These are phyloP conservation scores for Nicotiana attenuata DNA, from an alignment of 257 asterid species.

Conservation along the genomic window DNA sequence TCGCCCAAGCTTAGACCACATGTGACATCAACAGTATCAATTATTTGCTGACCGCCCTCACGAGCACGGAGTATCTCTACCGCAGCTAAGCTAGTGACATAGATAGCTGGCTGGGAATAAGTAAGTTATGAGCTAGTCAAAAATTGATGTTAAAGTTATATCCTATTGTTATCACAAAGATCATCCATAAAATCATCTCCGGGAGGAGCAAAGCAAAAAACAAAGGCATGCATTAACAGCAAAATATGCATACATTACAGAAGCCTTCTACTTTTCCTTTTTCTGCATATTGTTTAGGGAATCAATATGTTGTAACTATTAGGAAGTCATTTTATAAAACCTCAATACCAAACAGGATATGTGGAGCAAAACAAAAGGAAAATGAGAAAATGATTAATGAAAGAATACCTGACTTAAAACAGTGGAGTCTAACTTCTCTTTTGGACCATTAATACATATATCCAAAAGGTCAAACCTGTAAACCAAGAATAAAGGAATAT, in stretches of 20 bases:
- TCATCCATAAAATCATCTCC: not conserved
- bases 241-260: not conserved
- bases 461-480: constrained; percentile 86
- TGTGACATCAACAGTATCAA: constrained; percentile 86
- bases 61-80: constrained; percentile 92
- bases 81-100: constrained; percentile 97
- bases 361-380: not conserved
- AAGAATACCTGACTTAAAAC: constrained; percentile 87
- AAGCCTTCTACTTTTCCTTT: not conserved
- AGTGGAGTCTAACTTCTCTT: constrained; percentile 89
- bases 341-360: not conserved
- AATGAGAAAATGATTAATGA: not conserved
- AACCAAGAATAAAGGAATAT: constrained; percentile 4
- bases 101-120: constrained; percentile 80
- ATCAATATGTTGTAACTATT: not conserved
- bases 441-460: constrained; percentile 87
- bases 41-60: constrained; percentile 90
- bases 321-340: not conserved
- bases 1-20: constrained; percentile 98
- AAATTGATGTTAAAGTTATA: not conserved
- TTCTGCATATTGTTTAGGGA: not conserved
- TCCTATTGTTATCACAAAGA: not conserved
- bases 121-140: not conserved
- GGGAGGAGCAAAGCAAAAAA: no score
- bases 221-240: not conserved